phyloP scores from a whole-genome alignment of 441 rosid genomes.

The Erysimum cheiri region DNA sequence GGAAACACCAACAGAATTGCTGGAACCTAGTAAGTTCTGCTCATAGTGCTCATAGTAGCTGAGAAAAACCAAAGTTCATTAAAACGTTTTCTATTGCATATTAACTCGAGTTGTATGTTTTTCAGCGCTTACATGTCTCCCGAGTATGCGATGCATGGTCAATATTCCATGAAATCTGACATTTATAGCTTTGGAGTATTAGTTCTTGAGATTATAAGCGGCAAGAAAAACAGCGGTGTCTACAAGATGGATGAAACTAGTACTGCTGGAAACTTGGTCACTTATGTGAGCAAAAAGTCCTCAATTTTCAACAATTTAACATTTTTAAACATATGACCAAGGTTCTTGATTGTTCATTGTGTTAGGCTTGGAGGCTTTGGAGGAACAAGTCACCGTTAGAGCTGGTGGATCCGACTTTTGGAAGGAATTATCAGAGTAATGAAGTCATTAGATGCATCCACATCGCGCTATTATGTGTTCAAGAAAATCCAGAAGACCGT shows the following conservation, averaged over 20 bases:
- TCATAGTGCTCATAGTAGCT: neutral
- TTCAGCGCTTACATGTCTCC: conserved; percentile 46
- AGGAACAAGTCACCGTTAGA: conserved; percentile 38
- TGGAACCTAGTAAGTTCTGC: neutral
- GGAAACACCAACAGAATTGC: neutral
- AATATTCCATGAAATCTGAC: conserved; percentile 41
- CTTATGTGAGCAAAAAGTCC: conserved; percentile 29
- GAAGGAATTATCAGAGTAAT: conserved; percentile 14
- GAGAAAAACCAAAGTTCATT: neutral
- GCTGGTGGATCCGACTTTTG: conserved; percentile 38
- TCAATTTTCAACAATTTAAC: neutral
- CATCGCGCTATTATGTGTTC: conserved; percentile 51
- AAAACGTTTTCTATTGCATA: neutral
- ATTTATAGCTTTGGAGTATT: conserved; percentile 45
- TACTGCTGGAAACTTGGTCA: conserved; percentile 37
- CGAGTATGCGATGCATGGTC: conserved; percentile 42
- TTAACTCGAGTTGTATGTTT: conserved; percentile 9
- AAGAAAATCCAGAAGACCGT: conserved; percentile 45
- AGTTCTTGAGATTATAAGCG: conserved; percentile 42
- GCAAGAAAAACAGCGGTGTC: conserved; percentile 32
- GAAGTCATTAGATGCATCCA: conserved; percentile 53
- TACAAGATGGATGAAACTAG: conserved; percentile 37
- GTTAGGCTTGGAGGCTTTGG: conserved; percentile 54
- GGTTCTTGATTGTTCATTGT: conserved; percentile 24
- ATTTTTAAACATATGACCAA: neutral